Conservation (phyloP, 2,329 filamentous ascomycete genomes). For the Pseudopithomyces maydicus region DNA sequence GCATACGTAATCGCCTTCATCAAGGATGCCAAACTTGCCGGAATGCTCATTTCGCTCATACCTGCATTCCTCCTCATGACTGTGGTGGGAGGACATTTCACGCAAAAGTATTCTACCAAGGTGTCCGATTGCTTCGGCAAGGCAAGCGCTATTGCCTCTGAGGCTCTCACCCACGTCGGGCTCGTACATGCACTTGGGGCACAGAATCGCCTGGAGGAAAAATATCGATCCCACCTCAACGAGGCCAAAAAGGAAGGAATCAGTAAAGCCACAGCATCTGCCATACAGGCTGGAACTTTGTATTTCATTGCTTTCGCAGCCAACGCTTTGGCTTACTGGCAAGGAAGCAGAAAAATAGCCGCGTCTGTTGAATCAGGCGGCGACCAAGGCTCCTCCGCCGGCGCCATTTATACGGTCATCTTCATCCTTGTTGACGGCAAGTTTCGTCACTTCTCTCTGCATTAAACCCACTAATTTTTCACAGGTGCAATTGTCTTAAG, state of each 20-base stretch:
- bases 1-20: conserved; percentile 71
- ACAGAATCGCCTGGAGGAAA: conserved; percentile 62
- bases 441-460: background rate
- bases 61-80: conserved; percentile 67
- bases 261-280: conserved; percentile 63
- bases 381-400: conserved; percentile 43
- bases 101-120: conserved; percentile 56
- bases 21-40: conserved; percentile 66
- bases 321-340: conserved; percentile 71
- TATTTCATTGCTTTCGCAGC: conserved; percentile 72
- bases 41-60: conserved; percentile 66
- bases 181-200: conserved; percentile 70
- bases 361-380: conserved; percentile 43
- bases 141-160: conserved; percentile 67
- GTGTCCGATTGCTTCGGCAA: conserved; percentile 61
- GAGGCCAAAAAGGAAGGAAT: conserved; percentile 58
- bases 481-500: conserved; percentile 54
- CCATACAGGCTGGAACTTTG: conserved; percentile 63
- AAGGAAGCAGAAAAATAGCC: conserved; percentile 63
- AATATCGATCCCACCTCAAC: conserved; percentile 60
- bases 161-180: conserved; percentile 63
- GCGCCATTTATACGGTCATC: conserved; percentile 60
- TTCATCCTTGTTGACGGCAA: conserved; percentile 59
- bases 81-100: conserved; percentile 59
- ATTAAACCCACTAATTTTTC: conserved; percentile 10